Base-by-base conservation (phyloP, 345 rosid genomes). In the Gossypioides kirkii region DNA sequence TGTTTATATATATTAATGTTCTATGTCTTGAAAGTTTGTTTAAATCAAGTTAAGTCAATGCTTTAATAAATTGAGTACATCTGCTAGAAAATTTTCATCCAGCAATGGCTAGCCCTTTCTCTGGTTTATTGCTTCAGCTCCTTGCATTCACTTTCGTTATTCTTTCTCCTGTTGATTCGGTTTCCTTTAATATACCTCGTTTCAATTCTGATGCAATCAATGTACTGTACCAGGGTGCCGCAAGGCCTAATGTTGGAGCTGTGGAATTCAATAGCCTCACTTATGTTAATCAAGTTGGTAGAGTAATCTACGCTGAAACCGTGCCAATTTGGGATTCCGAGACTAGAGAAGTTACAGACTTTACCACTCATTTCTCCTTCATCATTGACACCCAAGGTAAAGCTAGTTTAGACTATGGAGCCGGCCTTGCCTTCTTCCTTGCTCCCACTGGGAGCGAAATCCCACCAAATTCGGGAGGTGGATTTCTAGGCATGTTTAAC, bases 401-500 rank as follows among this genome's bases (percentile, higher is more conserved):
- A 54, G 25, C 25, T 54, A 18, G 56, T 17, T 52, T 6, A 5
- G 9, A 0, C 2, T 76, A 79, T 47, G 82, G 70, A 3, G 49
- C 43, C 1, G 82, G 84, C 10, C 53, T 86, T 13, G 79, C 78
- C 0, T 82, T 86, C 74, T 84, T 86, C 55, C 80, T 82, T 8
- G 82, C 68, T 8, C 58, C 60, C 1, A 26, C 25, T 60, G 74
- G 77, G 14, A 68, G 26, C 41, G 49, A 68, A 52, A 73, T 78
- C 42, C 80, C 80, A 36, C 77, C 52, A 0, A 73, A 78, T 61
- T 78, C 71, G 17, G 53, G 10, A 1, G 70, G 77, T 17, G 77
- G 77, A 6, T 78, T 67, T 42, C 55, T 77, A 18, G 77, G 80
- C 45, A 23, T 77, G n/a, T 73, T 59, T 60, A 77, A 77, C 69